Percentiles rank a stretch among this genome's conserved stretches.
Evolutionary conservation across 176 grass and related monocot genomes (phyloP).

Genomic region (Eremochloa ophiuroides): DNA sequence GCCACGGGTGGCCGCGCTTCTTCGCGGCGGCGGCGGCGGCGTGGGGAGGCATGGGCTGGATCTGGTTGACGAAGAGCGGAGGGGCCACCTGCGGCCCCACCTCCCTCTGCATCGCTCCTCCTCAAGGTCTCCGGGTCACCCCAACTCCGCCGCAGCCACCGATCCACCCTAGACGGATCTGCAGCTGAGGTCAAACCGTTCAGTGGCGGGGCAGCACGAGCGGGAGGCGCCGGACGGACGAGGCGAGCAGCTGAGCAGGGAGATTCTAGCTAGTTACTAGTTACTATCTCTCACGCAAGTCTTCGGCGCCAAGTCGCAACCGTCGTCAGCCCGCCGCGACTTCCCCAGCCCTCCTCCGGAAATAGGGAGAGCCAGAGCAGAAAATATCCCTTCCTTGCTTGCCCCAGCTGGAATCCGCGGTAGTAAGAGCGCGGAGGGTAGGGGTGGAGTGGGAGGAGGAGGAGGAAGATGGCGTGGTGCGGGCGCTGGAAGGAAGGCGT

Average conservation of each 20-base stretch:
- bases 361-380: background rate
- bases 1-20: conserved; percentile 50
- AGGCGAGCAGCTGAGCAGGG: background rate
- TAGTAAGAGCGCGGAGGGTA: background rate
- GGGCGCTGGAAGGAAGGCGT: conserved; percentile 6
- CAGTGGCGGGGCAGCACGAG: background rate
- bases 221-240: background rate
- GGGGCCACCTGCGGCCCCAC: conserved; percentile 75
- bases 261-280: conserved; percentile 33
- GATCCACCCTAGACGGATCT: conserved; percentile 24
- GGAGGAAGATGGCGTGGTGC: background rate
- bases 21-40: background rate
- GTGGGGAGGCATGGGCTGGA: conserved; percentile 46
- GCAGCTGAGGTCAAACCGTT: conserved; percentile 11
- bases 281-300: conserved; percentile 22
- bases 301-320: background rate
- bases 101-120: conserved; percentile 56
- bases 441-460: background rate
- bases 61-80: conserved; percentile 64
- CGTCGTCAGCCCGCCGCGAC: conserved; percentile 9
- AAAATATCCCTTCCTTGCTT: background rate
- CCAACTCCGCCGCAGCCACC: background rate
- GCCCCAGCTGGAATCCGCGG: background rate
- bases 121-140: background rate
- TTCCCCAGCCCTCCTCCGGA: background rate